Conservation (phyloP, 306 rosid species). For the Vigna nakashimae region DNA sequence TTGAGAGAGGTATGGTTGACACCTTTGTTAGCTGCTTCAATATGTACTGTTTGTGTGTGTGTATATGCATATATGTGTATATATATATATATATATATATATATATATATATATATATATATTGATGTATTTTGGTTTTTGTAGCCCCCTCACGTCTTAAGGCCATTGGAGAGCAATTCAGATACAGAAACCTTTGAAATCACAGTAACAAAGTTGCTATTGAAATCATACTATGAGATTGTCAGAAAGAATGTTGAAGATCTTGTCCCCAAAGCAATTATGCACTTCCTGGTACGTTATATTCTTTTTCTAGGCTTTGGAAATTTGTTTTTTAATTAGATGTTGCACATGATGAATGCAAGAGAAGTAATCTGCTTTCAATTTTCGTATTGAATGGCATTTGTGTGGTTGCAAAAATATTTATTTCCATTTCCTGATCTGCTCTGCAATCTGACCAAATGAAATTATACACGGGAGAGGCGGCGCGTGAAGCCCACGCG, state of each 20-base stretch:
- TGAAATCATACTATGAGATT: conserved; percentile 89
- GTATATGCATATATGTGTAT: too few species aligned
- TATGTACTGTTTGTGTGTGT: neutral
- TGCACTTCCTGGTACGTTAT: conserved; percentile 91
- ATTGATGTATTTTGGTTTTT: conserved; percentile 39
- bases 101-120: neutral
- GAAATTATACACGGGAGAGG: conserved; percentile 4
- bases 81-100: too few species aligned
- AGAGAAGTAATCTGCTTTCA: conserved; percentile 3
- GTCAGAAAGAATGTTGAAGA: conserved; percentile 91
- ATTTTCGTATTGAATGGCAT: conserved; percentile 28
- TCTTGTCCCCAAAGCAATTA: conserved; percentile 86
- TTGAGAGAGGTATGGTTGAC: conserved; percentile 74
- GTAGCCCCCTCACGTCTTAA: conserved; percentile 87
- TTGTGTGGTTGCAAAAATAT: neutral
- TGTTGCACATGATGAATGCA: conserved; percentile 19
- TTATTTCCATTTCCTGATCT: neutral
- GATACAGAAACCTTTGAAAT: conserved; percentile 79
- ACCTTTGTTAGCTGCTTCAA: conserved; percentile 20
- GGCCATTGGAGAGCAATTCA: conserved; percentile 78
- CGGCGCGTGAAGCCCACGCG: too few species aligned
- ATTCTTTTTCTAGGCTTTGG: conserved; percentile 12
- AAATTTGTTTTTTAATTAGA: conserved; percentile 20
- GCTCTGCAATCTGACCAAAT: conserved; percentile 15
- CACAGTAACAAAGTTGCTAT: conserved; percentile 74